phyloP scores from a whole-genome alignment of 2,329 filamentous ascomycete species.

The Trichoderma koningii region DNA sequence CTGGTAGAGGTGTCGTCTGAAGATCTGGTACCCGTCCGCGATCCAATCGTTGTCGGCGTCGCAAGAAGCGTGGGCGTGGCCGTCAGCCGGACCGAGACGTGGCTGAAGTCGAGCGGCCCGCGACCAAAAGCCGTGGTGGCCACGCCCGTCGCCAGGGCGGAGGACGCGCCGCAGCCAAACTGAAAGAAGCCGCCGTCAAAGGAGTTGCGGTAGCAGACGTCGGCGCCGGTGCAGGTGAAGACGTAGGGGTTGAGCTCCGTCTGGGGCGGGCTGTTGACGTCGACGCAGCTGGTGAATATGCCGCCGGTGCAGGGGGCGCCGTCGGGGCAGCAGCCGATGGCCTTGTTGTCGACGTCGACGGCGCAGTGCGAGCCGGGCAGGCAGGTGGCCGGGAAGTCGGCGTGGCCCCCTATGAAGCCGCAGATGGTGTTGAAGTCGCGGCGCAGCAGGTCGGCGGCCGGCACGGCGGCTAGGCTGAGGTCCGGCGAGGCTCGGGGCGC shows the following conservation, averaged over 20 bases:
- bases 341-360: conserved; percentile 50
- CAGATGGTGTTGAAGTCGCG: conserved; percentile 58
- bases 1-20: neutral
- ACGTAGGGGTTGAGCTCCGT: conserved; percentile 58
- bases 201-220: conserved; percentile 58
- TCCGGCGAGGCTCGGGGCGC: conserved; percentile 40
- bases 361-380: conserved; percentile 61
- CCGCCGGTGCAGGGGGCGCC: conserved; percentile 53
- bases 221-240: conserved; percentile 54
- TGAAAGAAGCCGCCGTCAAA: conserved; percentile 59
- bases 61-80: conserved; percentile 43
- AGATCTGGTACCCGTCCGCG: conserved; percentile 13
- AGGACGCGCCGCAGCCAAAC: conserved; percentile 57
- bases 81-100: conserved; percentile 46
- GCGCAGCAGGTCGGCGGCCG: conserved; percentile 32
- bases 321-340: conserved; percentile 61
- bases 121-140: conserved; percentile 49
- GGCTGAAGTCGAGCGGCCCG: conserved; percentile 40
- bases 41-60: conserved; percentile 47
- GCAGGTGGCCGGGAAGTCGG: conserved; percentile 58
- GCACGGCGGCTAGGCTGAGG: conserved; percentile 31
- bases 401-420: conserved; percentile 58
- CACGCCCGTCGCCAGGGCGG: conserved; percentile 52
- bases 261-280: conserved; percentile 52
- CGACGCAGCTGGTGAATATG: conserved; percentile 60